Evolutionary conservation across 1,284 basidiomycete genomes (phyloP), one percentile per base, ranked within the genome.

Genomic region (Schizophyllum commune): DNA sequence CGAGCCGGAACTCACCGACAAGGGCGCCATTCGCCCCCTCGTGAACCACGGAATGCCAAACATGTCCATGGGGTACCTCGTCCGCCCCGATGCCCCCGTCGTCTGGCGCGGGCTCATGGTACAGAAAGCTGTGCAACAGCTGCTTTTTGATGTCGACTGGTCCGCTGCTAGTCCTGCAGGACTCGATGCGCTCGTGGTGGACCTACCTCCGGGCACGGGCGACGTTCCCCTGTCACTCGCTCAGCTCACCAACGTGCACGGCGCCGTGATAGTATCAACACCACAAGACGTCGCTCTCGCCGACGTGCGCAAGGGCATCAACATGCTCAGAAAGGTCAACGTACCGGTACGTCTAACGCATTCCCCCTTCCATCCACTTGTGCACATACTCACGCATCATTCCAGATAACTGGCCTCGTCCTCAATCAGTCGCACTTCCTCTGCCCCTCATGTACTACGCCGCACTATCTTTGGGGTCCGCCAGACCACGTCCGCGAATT

Each of bases 81-180:
- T 92, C 22, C 86, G 88, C 2, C 77, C 76, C 33, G 91, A 95
- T 68, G 86, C 86, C 0, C 87, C 94, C 0, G 83, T 98, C 19
- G 94, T 96, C 22, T 99, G 96, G 96, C 83, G 96, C 51, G 96
- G 96, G 1, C 84, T 98, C 57, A 98, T 99, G 96, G 97, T 99
- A 1, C 96, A 97, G 77, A 99, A 99, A 72, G 96, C 96, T 22
- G 94, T 96, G 0, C 96, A 98, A 73, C 94, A 99, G 72, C 79
- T 99, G 0, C 81, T 98, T 0, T 98, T 99, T 70, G 95, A 98
- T 67, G 94, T 98, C 1, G 96, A 98, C 72, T 99, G 97, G 96
- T 75, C 80, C 27, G 76, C 72, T 67, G 70, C n/a, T 67, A 68
- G 13, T 72, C 69, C 5, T 74, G 74, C n/a, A 1, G 79, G 77